These are phyloP conservation scores for Microsporum canis DNA, from an alignment of 2,329 filamentous ascomycete species.

Conservation along the genomic window DNA sequence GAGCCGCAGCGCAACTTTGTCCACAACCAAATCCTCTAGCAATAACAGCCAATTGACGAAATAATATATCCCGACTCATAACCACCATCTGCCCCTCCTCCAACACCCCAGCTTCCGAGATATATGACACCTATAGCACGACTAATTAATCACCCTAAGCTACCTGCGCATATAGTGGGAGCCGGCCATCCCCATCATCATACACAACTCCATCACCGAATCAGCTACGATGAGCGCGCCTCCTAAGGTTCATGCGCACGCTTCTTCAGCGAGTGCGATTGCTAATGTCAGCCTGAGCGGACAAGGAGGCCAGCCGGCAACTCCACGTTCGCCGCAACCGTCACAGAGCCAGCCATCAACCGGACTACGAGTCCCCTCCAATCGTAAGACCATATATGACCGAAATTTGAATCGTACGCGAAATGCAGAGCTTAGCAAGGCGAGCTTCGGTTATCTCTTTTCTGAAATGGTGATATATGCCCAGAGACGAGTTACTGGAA, in stretches of 20 bases:
- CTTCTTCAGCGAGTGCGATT: constrained; percentile 13
- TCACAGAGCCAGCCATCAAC: constrained; percentile 24
- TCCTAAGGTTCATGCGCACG: constrained; percentile 11
- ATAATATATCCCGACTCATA: not conserved
- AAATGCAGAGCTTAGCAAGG: constrained; percentile 77
- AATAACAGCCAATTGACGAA: not conserved
- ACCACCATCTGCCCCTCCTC: no score
- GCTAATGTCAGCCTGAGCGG: not conserved
- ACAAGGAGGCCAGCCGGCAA: not conserved
- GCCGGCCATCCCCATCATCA: not conserved
- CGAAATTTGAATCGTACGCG: constrained; percentile 82
- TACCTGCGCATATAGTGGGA: not conserved
- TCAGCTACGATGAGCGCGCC: constrained; percentile 8
- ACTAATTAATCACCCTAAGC: no score
- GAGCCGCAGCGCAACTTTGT: not conserved
- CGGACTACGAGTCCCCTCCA: constrained; percentile 74
- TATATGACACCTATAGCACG: no score
- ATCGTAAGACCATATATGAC: constrained; percentile 96
- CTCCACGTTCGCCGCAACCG: not conserved
- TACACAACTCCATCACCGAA: not conserved
- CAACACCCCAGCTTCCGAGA: not conserved
- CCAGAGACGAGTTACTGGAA: constrained; percentile 77
- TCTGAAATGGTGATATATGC: constrained; percentile 95
- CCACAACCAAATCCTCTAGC: not conserved
- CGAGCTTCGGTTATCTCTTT: constrained; percentile 92